These are phyloP conservation scores for Aspergillus sparsus DNA, from an alignment of 495 filamentous ascomycete species.

Conservation along the genomic window DNA sequence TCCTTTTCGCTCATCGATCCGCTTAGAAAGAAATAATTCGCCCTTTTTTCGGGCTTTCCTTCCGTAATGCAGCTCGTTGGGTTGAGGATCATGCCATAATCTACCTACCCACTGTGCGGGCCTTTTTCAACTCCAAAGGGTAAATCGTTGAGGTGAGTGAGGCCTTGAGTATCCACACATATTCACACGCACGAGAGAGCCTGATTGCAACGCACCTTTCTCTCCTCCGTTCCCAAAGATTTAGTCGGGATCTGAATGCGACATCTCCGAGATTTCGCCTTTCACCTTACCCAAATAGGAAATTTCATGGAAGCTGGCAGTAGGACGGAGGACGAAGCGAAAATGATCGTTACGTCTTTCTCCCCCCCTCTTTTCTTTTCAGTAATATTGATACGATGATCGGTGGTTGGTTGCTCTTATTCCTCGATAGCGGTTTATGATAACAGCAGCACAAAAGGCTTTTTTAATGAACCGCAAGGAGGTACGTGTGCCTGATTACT, in stretches of 20 bases:
- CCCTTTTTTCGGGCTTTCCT: neutral
- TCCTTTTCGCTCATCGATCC: slow-evolving; percentile 5
- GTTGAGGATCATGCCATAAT: slow-evolving; percentile 12
- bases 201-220: neutral
- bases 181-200: neutral
- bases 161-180: slow-evolving; percentile 1
- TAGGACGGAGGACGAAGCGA: slow-evolving; percentile 1
- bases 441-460: too few relatives aligned
- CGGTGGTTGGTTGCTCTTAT: too few relatives aligned
- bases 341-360: neutral
- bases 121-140: neutral
- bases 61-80: neutral
- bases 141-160: neutral
- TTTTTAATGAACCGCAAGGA: too few relatives aligned
- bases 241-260: slow-evolving; percentile 8
- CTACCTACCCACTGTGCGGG: slow-evolving; percentile 1
- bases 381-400: neutral
- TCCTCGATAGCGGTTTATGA: too few relatives aligned
- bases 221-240: slow-evolving; percentile 3
- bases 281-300: slow-evolving; percentile 7
- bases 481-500: slow-evolving; percentile 11
- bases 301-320: slow-evolving; percentile 1
- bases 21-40: neutral
- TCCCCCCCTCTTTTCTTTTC: neutral
- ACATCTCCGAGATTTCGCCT: slow-evolving; percentile 19